Conservation (phyloP, 352 stramenopile species). For the Phytophthora macrochlamydospora region DNA sequence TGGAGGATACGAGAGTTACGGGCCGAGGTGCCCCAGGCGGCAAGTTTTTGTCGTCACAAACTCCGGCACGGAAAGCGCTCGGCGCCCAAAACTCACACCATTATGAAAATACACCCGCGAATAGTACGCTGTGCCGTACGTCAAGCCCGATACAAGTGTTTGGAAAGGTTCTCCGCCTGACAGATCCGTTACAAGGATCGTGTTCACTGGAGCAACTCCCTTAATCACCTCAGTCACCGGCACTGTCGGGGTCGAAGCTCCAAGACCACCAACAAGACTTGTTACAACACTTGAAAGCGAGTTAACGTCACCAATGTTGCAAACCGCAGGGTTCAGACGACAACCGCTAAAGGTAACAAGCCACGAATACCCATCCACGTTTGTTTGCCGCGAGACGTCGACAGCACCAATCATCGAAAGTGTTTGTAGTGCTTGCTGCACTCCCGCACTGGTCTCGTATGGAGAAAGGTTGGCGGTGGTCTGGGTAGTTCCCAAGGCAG, state of each 20-base stretch:
- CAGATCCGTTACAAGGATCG: constrained; percentile 73
- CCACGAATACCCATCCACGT: constrained; percentile 85
- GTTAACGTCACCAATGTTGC: constrained; percentile 91
- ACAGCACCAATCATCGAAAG: constrained; percentile 66
- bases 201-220: constrained; percentile 51
- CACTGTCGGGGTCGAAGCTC: constrained; percentile 43
- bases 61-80: constrained; percentile 69
- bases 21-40: constrained; percentile 84
- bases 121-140: constrained; percentile 90
- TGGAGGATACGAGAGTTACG: constrained; percentile 91
- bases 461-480: constrained; percentile 58
- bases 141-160: constrained; percentile 67
- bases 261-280: constrained; percentile 50
- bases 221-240: constrained; percentile 58
- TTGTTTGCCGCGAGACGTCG: constrained; percentile 60
- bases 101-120: constrained; percentile 92
- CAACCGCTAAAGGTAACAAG: constrained; percentile 92
- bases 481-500: constrained; percentile 33
- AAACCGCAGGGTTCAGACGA: constrained; percentile 70
- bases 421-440: constrained; percentile 55
- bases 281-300: constrained; percentile 52
- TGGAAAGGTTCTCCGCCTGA: constrained; percentile 75
- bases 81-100: constrained; percentile 79
- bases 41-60: constrained; percentile 88
- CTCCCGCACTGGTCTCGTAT: constrained; percentile 44